Evolutionary conservation across 2,329 filamentous ascomycete genomes (phyloP), one percentile per base, ranked within the genome.

Genomic region (Exophiala bonariae): DNA sequence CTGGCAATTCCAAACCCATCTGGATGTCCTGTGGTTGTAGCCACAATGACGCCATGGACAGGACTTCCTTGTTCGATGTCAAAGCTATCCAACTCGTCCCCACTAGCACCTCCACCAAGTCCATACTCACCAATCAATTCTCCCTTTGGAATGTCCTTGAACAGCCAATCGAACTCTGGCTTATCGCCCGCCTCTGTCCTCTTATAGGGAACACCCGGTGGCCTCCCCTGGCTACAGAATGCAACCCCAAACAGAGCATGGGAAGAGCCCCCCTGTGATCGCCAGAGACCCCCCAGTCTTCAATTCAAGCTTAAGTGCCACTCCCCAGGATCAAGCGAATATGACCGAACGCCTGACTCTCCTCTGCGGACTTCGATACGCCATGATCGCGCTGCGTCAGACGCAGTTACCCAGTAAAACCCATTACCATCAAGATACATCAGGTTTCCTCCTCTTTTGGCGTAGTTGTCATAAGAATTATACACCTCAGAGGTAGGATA

Each of bases 361-460:
- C 59, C 64, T 9, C 60, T 56, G 9, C 65, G 63, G 28, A 67
- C 63, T 48, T 68, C 66, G 16, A 66, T 53, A 16, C 65, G 64
- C 48, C 66, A 63, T 13, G 63, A 52, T 3, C 48, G 44, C 3
- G 40, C 38, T 4, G 51, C 28, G 22, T 62, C 51, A 32, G 44
- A 45, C 4, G 44, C 42, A 5, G 47, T 41, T 4, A 49, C 42
- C 51, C 51, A 68, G 52, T 68, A 68, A 54, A 66, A 68, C 11
- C 66, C 65, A 44, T 69, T 68, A 7, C 66, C 66, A n/a, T 66
- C 66, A 6, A 66, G 52, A 42, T 69, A 70, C 62, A 70, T 64
- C 36, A 71, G 44, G 41, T 59, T 63, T 2, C 67, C 65, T 8
- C 67, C 66, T 2, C 40, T 35, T 3, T 46, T 49, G 23, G 60